Evolutionary conservation across 2,329 filamentous ascomycete genomes (phyloP), one percentile per base, ranked within the genome.

Genomic region (Fusarium sp.): DNA sequence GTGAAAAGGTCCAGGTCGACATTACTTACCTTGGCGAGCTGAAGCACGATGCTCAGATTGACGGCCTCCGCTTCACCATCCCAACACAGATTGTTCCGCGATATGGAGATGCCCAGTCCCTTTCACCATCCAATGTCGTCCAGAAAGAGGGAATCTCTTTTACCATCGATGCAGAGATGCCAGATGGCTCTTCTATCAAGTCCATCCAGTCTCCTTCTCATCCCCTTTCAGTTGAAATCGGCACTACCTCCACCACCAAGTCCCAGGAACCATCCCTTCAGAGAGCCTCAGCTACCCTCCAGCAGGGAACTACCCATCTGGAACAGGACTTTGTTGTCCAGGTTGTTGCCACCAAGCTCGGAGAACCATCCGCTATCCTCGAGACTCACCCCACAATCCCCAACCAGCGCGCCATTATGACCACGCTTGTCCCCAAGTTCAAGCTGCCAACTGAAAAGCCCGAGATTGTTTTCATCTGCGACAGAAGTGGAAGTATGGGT

Each of bases 381-480:
- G 91, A 93, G 75, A 85, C 81, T 0, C 91, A 93, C 69, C 85
- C 90, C 0, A 85, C 80, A 0, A 82, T 92, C 4, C 81, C 85
- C 0, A 82, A 87, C 56, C 89, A 92, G 48, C 84, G 88, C 6
- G 90, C 91, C 1, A 75, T 93, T 60, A 92, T 94, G 90, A 81
- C 86, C 1, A 92, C 91, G 0, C 80, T 93, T 1, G 89, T 93
- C 0, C 91, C 91, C 4, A 89, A 88, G 65, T 92, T 93, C 78
- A 82, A 83, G n/a, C 79, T 92, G 0, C 86, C 88, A 0, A 75
- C 84, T 0, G 81, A 84, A 11, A 78, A 76, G 55, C 82, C 83
- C 6, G 91, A 94, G 74, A 84, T 94, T 23, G 86, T 93, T 20
- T 93, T 94, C 69, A 80, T 94, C 7, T 91, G 89, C 57, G 92